phyloP scores from a whole-genome alignment of 176 grass and related monocot species.

The Oryza glumipatula region DNA sequence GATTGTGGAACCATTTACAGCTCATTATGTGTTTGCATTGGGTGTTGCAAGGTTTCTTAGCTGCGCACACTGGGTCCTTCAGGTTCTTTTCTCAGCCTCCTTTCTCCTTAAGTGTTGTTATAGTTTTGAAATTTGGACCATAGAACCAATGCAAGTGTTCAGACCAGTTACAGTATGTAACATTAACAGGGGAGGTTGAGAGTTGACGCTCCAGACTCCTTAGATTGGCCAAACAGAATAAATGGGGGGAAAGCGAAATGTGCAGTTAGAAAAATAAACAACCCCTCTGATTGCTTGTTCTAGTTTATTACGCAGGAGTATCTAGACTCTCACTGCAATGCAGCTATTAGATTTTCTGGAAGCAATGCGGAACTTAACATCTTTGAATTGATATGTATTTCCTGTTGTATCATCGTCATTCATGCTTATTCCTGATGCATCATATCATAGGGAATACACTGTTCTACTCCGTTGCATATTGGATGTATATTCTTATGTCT shows the following conservation, averaged over 20 bases:
- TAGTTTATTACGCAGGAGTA: neutral
- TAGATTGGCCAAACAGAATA: neutral
- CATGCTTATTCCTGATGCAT: slow-evolving; percentile 7
- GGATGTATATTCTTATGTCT: neutral
- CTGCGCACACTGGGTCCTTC: slow-evolving; percentile 98
- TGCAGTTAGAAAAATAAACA: neutral
- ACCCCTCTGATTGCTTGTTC: neutral
- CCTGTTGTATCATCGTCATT: neutral
- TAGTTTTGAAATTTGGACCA: neutral
- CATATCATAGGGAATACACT: neutral
- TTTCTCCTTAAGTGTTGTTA: neutral
- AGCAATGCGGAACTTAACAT: neutral
- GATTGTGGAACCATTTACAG: slow-evolving; percentile 98
- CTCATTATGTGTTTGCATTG: slow-evolving; percentile 97
- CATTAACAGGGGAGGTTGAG: neutral
- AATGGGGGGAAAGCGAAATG: neutral
- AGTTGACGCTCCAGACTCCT: neutral
- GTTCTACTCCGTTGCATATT: neutral
- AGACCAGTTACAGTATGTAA: neutral
- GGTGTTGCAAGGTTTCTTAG: slow-evolving; percentile 97
- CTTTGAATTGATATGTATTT: neutral
- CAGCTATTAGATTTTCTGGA: neutral
- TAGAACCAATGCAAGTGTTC: neutral
- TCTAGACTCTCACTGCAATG: neutral
- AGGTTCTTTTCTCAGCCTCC: slow-evolving; percentile 58